Conservation (phyloP, 2,329 filamentous ascomycete genomes). For the Clathrospora elynae region DNA sequence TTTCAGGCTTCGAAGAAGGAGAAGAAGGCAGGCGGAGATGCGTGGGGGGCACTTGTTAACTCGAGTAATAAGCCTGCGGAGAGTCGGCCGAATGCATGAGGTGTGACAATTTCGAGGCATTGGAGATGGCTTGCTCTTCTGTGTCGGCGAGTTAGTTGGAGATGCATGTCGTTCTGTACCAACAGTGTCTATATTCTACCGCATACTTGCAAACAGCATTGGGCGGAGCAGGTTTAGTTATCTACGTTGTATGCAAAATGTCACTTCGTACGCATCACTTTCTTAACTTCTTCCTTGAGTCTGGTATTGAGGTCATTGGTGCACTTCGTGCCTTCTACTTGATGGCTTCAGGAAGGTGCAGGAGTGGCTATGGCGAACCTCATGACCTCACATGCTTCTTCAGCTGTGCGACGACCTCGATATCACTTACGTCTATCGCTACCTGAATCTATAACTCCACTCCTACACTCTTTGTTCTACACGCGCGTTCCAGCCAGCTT, state of each 20-base stretch:
- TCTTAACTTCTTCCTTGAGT: neutral
- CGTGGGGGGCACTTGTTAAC: conserved; percentile 24
- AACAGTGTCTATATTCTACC: conserved; percentile 2
- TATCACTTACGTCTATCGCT: neutral
- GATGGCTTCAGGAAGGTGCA: conserved; percentile 4
- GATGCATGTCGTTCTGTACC: conserved; percentile 1
- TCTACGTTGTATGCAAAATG: no score
- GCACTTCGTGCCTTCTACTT: neutral
- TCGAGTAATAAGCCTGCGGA: conserved; percentile 16
- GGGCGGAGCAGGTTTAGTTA: no score
- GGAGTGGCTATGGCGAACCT: neutral
- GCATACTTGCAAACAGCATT: no score
- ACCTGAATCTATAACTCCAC: no score
- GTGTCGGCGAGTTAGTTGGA: no score
- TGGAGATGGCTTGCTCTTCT: no score
- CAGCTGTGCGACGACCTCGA: conserved; percentile 1
- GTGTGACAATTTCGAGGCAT: no score
- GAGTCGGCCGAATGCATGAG: conserved; percentile 8
- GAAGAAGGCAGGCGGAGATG: conserved; percentile 17
- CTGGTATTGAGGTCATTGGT: neutral
- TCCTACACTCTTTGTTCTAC: no score
- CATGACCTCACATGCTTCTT: neutral
- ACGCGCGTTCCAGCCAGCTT: no score
- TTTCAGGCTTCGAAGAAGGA: conserved; percentile 3
- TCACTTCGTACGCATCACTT: no score